Evolutionary conservation across 768 basidiomycete species (phyloP), one percentile per base, ranked within the genome.

Genomic region (Termitomyces sp.): DNA sequence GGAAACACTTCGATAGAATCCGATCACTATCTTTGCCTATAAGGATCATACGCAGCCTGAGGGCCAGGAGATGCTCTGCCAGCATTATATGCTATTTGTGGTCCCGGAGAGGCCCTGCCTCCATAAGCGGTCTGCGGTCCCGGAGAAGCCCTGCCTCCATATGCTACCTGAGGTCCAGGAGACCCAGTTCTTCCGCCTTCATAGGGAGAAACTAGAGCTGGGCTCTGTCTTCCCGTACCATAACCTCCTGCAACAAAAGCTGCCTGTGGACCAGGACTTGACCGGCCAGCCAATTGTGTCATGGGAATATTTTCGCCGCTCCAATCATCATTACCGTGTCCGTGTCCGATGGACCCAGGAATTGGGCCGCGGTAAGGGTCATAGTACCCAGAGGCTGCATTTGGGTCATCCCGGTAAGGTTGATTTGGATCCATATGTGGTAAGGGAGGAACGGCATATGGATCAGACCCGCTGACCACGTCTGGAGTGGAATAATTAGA

Each of bases 281-380:
- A 66, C 33, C 72, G 47, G 39, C 66, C 60, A 54, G 66, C 70
- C 78, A 86, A 78, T 65, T 88, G 85, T 0, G 82, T 89, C 90
- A 92, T 91, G 20, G 88, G 86, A 51, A 88, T 87, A 4, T 81
- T 78, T 67, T 92, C 89, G 48, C 74, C 66, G 18, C 70, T 72
- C 74, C 75, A 78, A 24, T 76, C 76, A 31, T 68, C 65, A 3
- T 60, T 70, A 15, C 61, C 62, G 15, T 62, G 62, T n/a, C 73
- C 74, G 36, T 85, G 81, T 48, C 79, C 76, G 49, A 91, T 77
- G 2, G 88, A 78, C 51, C 80, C 80, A 6, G 88, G 87, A 20
- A 87, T 73, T n/a, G 90, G 87, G 1, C 88, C 88, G 28, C 81
- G 79, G 69, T 94, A 93, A 22, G 91, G 91, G 69, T 94, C 92